phyloP scores from a whole-genome alignment of 352 stramenopile species.

The Thalassiosira mediterranea region DNA sequence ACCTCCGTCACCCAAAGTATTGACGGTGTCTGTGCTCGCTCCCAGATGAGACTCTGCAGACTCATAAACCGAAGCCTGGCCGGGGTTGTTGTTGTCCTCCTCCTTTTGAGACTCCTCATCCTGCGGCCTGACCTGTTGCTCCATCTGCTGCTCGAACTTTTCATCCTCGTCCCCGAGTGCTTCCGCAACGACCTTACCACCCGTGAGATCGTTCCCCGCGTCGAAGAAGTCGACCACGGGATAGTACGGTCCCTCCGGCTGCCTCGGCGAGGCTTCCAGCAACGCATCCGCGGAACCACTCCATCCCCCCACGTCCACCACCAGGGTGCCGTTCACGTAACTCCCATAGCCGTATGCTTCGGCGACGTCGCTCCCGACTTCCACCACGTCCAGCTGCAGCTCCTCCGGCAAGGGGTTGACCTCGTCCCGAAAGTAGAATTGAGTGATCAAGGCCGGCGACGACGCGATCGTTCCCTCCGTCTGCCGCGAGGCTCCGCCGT shows the following conservation, averaged over 20 bases:
- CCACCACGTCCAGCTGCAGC: slow-evolving; percentile 19
- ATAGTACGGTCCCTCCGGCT: slow-evolving; percentile 34
- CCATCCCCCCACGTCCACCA: slow-evolving; percentile 3
- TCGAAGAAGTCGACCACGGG: slow-evolving; percentile 26
- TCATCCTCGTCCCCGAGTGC: no score
- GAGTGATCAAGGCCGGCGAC: slow-evolving; percentile 14
- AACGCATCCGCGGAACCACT: neutral
- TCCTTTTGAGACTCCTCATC: no score
- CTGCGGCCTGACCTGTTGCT: no score
- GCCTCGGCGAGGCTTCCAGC: slow-evolving; percentile 8
- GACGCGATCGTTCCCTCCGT: no score
- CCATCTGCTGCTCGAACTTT: no score
- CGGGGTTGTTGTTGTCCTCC: no score
- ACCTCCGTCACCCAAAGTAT: no score
- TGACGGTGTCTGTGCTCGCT: no score
- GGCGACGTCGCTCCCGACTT: slow-evolving; percentile 10
- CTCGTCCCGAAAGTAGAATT: slow-evolving; percentile 38
- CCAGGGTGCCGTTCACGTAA: slow-evolving; percentile 38
- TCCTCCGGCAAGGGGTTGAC: slow-evolving; percentile 18
- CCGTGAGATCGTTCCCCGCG: slow-evolving; percentile 31
- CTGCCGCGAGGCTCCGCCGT: neutral
- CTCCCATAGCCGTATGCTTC: slow-evolving; percentile 21
- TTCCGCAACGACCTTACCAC: no score
- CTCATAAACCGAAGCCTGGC: no score
- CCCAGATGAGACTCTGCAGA: no score